Conservation (phyloP, 345 rosid species). For the Schrenkiella parvula region DNA sequence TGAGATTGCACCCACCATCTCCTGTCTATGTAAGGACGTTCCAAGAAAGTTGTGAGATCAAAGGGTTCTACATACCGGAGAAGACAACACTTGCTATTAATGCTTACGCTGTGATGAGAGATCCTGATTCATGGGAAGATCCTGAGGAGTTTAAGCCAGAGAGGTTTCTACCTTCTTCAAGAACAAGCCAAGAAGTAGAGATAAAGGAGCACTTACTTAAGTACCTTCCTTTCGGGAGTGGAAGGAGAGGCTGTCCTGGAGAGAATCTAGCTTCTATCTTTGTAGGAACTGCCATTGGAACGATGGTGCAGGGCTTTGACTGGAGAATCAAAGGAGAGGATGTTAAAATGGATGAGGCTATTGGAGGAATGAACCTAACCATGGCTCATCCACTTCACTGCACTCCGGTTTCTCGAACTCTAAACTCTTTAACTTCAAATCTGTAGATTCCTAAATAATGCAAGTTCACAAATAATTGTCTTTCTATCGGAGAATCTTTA, state of each 20-base stretch:
- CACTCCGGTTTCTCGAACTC: neutral
- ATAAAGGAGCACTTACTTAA: neutral
- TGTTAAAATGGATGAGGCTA: neutral
- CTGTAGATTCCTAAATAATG: no score
- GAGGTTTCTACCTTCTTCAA: neutral
- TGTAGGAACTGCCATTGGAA: neutral
- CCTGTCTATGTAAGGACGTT: no score
- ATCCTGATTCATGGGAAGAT: neutral
- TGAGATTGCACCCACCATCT: no score
- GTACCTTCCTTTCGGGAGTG: neutral
- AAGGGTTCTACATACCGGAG: neutral
- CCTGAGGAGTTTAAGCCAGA: neutral
- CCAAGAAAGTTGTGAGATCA: no score
- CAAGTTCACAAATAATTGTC: no score
- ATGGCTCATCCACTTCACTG: neutral
- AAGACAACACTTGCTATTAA: neutral
- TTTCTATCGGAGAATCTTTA: no score
- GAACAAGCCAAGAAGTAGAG: neutral
- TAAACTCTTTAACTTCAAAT: no score
- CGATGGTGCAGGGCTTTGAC: neutral
- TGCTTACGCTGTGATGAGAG: neutral
- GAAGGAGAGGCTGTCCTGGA: neutral
- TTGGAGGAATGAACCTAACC: neutral
- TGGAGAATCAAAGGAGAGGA: neutral
- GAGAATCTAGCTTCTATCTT: neutral